Conservation (phyloP, 257 asterid species). For the Salvia hispanica region DNA sequence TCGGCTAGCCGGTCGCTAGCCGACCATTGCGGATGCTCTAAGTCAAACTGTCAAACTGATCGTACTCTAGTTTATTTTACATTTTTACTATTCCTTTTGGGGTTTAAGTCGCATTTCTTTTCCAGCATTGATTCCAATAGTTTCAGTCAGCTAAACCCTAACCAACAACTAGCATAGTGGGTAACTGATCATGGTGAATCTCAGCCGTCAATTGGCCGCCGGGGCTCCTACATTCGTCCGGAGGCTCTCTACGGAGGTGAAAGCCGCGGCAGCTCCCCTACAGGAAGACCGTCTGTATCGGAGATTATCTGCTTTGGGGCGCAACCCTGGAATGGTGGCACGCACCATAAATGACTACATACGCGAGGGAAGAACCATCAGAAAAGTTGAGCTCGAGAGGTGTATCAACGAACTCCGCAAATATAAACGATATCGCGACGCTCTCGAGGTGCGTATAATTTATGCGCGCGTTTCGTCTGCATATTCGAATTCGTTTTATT, state of each 20-base stretch:
- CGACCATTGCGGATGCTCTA: too few species aligned
- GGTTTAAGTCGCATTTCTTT: not conserved
- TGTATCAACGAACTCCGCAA: constrained; percentile 69
- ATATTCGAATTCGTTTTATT: not conserved
- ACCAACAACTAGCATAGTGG: not conserved
- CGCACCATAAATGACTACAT: constrained; percentile 56
- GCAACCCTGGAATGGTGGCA: constrained; percentile 47
- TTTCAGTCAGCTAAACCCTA: constrained; percentile 34
- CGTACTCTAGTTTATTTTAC: too few species aligned
- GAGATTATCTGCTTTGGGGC: constrained; percentile 67
- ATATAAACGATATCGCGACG: constrained; percentile 51
- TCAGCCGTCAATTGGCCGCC: constrained; percentile 35
- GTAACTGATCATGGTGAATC: constrained; percentile 23
- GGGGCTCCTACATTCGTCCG: constrained; percentile 35
- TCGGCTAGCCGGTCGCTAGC: too few species aligned
- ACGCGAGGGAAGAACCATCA: constrained; percentile 53
- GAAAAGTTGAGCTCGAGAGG: constrained; percentile 45
- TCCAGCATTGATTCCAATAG: not conserved
- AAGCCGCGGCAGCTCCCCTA: constrained; percentile 24
- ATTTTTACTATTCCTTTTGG: too few species aligned
- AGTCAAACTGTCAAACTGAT: too few species aligned
- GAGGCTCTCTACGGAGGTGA: constrained; percentile 39
- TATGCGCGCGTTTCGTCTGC: not conserved
- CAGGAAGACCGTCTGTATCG: constrained; percentile 47
- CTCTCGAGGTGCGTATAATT: constrained; percentile 66